These are phyloP conservation scores for Parastagonospora avenae DNA, from an alignment of 2,329 filamentous ascomycete genomes.

Conservation along the genomic window DNA sequence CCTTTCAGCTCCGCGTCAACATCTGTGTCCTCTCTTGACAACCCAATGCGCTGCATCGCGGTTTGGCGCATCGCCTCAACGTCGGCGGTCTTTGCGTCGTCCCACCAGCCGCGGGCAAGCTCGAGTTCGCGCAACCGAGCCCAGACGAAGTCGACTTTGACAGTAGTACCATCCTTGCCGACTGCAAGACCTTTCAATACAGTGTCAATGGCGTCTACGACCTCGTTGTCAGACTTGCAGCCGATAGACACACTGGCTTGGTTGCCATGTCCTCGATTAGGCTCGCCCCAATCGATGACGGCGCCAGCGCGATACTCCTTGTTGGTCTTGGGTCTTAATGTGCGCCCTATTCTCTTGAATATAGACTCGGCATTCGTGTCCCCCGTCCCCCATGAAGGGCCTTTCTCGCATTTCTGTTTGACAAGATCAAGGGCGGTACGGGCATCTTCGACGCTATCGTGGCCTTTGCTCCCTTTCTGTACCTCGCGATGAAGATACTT, in stretches of 20 bases:
- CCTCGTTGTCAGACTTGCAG: conserved; percentile 62
- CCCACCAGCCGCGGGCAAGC: conserved; percentile 65
- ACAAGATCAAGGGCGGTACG: conserved; percentile 89
- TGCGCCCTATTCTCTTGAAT: conserved; percentile 74
- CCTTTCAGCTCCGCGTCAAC: conserved; percentile 27
- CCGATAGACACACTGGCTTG: conserved; percentile 62
- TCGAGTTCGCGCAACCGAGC: conserved; percentile 67
- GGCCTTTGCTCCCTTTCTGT: conserved; percentile 78
- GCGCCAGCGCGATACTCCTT: conserved; percentile 59
- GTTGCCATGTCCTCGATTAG: conserved; percentile 64
- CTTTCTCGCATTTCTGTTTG: conserved; percentile 94
- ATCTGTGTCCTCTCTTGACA: conserved; percentile 19
- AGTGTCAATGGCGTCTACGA: conserved; percentile 62
- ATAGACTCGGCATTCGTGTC: conserved; percentile 84
- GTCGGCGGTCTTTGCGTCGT: conserved; percentile 52
- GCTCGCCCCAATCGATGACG: conserved; percentile 89
- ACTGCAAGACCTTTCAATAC: conserved; percentile 56
- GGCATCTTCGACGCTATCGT: conserved; percentile 93
- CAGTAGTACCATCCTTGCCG: conserved; percentile 50
- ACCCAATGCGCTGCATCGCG: conserved; percentile 32
- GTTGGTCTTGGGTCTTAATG: conserved; percentile 57
- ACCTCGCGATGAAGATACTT: conserved; percentile 88
- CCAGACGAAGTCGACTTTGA: conserved; percentile 67
- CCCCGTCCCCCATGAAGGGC: conserved; percentile 80
- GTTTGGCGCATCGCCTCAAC: conserved; percentile 35